Evolutionary conservation across 2,329 filamentous ascomycete genomes (phyloP).

Genomic region (Aspergillus sp.): DNA sequence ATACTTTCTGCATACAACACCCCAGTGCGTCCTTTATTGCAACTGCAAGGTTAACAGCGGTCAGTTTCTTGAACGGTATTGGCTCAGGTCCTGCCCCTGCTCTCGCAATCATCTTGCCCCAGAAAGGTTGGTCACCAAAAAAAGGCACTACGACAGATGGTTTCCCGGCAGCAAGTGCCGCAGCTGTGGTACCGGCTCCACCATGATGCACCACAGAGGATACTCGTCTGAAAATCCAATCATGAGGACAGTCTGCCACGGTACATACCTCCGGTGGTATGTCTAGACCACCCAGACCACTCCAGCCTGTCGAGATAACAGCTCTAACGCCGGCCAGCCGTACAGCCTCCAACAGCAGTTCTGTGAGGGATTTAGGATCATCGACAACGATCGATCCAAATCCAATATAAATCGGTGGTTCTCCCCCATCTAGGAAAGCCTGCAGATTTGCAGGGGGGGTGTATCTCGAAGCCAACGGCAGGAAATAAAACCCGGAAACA

Average conservation of each 20-base stretch:
- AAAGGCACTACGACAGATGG: constrained; percentile 78
- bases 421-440: constrained; percentile 56
- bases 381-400: constrained; percentile 75
- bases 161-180: constrained; percentile 65
- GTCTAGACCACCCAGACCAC: constrained; percentile 61
- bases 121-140: constrained; percentile 74
- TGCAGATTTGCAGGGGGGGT: constrained; percentile 56
- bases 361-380: constrained; percentile 61
- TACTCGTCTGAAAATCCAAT: constrained; percentile 76
- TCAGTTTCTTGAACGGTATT: constrained; percentile 59
- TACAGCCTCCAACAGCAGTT: constrained; percentile 63
- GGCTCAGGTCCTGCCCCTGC: constrained; percentile 63
- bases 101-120: constrained; percentile 65
- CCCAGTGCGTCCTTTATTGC: too few relatives aligned
- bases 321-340: constrained; percentile 60
- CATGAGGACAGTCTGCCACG: constrained; percentile 75
- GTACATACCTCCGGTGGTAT: constrained; percentile 62
- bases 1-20: too few relatives aligned
- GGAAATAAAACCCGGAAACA: constrained; percentile 66
- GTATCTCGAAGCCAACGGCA: constrained; percentile 59
- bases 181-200: constrained; percentile 75
- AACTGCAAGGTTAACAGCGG: constrained; percentile 47
- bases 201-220: constrained; percentile 76
- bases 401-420: constrained; percentile 68
- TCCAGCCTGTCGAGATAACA: constrained; percentile 78